Evolutionary conservation across 306 rosid species (phyloP).

Genomic region (Vicia sativa): DNA sequence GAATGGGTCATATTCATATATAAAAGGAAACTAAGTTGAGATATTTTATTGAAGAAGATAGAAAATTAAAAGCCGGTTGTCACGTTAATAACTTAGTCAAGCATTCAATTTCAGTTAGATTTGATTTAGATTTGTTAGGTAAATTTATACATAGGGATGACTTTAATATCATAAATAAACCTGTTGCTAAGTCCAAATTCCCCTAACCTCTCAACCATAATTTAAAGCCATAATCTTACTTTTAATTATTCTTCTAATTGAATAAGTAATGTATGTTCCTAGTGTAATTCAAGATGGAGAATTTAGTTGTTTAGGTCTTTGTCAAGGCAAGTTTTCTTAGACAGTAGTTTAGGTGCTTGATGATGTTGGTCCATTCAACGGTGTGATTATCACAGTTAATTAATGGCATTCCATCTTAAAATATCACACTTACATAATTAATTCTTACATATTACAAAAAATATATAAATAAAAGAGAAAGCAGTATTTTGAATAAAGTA

Average conservation of each 20-base stretch:
- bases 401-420: not conserved
- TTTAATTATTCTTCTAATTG: not conserved
- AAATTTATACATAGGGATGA: not conserved
- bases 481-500: too few species aligned
- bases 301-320: not conserved
- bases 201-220: slow-evolving; percentile 3
- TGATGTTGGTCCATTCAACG: slow-evolving; percentile 16
- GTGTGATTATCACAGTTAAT: not conserved
- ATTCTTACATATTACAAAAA: too few species aligned
- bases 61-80: slow-evolving; percentile 13
- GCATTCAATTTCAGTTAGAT: slow-evolving; percentile 23
- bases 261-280: not conserved
- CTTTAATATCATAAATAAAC: slow-evolving; percentile 2
- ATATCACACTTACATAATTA: too few species aligned
- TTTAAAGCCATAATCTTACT: not conserved
- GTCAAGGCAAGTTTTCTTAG: not conserved
- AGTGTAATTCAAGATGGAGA: not conserved
- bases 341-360: not conserved
- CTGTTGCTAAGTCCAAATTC: slow-evolving; percentile 7
- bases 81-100: slow-evolving; percentile 26
- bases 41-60: slow-evolving; percentile 3
- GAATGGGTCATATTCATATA: slow-evolving; percentile 15
- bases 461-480: too few species aligned
- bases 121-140: slow-evolving; percentile 33
- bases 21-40: not conserved